phyloP scores from a whole-genome alignment of 768 basidiomycete genomes.

The Rubroboletus satanas region DNA sequence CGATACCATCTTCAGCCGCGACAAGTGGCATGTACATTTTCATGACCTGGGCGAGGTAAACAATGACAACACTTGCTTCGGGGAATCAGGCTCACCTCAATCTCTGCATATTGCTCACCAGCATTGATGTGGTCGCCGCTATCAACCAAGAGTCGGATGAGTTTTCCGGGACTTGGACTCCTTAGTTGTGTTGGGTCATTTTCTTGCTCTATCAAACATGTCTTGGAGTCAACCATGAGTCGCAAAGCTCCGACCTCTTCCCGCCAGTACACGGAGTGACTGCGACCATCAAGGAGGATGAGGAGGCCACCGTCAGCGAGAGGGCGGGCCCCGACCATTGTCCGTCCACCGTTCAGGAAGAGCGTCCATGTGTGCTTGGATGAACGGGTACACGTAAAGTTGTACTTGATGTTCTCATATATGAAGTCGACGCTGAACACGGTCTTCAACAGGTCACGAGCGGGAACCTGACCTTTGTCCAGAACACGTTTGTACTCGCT shows the following conservation, averaged over 20 bases:
- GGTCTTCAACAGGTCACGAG: slow-evolving; percentile 91
- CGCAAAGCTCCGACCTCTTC: slow-evolving; percentile 95
- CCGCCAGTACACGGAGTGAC: slow-evolving; percentile 96
- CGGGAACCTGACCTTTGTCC: slow-evolving; percentile 97
- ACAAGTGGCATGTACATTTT: slow-evolving; percentile 99
- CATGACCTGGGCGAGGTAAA: slow-evolving; percentile 61
- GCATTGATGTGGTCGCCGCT: slow-evolving; percentile 97
- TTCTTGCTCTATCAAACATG: slow-evolving; percentile 98
- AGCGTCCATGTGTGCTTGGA: slow-evolving; percentile 88
- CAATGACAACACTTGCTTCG: background rate
- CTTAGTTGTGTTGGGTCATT: slow-evolving; percentile 97
- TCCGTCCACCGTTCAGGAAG: slow-evolving; percentile 93
- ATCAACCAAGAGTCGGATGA: slow-evolving; percentile 91
- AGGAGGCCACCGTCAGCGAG: slow-evolving; percentile 94
- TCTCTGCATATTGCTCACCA: slow-evolving; percentile 96
- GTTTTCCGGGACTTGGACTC: slow-evolving; percentile 94
- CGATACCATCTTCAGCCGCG: slow-evolving; percentile 88
- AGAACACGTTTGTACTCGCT: slow-evolving; percentile 91
- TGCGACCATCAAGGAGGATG: slow-evolving; percentile 86
- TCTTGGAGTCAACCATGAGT: slow-evolving; percentile 95
- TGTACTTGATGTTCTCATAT: slow-evolving; percentile 92
- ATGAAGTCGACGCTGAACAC: slow-evolving; percentile 97
- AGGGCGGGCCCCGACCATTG: slow-evolving; percentile 86
- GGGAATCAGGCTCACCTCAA: slow-evolving; percentile 61
- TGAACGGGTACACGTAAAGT: slow-evolving; percentile 91